Base-by-base conservation (phyloP, 768 basidiomycete species). In the Collybia mongolica region DNA sequence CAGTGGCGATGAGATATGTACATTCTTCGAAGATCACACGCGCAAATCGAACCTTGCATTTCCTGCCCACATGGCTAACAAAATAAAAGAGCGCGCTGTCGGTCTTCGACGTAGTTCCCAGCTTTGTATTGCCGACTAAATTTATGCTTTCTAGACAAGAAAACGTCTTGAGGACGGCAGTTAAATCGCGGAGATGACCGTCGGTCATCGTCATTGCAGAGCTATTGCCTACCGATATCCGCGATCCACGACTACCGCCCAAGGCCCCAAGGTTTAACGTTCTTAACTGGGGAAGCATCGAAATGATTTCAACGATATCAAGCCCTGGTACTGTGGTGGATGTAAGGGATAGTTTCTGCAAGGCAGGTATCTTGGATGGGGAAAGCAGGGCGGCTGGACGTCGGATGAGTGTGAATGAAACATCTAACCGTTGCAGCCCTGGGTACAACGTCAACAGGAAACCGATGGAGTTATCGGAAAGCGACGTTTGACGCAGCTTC, bases 291-390 rank as follows among this genome's bases (percentile, higher is more conserved):
- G 72, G 71, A 3, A 81, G 63, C 7, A 58, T 51, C 0, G 66
- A 38, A 6, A 85, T 54, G 2, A 79, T 56, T 1, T 55, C 54
- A 9, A 80, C 42, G 1, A 85, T 56, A 26, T 80, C 77, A 7
- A 51, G 38, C 20, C 66, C 63, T 0, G 74, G 62, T 2, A 81
- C 64, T 2, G 60, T 60, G 0, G 82, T 84, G 3, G 84, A 84
- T 1, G 82, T 84, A 20, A 88, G 62, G 2, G 77, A 78, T n/a
- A 89, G 66, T 57, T 89, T 89, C 55, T 83, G 77, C 23, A 88
- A 64, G 3, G 58, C 39, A 0, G 62, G 61, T 19, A 54, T 40
- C 5, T 11, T 48, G 6, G 48, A 20, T 26, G 43, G 43, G 14
- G 48, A 46, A 38, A 66, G 54, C 35, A 58, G 44, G 2, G 50